A percentile compares a stretch with the other conserved stretches of the same genome.
phyloP scores from a whole-genome alignment of 2,329 filamentous ascomycete species.

The Xylaria sp. region DNA sequence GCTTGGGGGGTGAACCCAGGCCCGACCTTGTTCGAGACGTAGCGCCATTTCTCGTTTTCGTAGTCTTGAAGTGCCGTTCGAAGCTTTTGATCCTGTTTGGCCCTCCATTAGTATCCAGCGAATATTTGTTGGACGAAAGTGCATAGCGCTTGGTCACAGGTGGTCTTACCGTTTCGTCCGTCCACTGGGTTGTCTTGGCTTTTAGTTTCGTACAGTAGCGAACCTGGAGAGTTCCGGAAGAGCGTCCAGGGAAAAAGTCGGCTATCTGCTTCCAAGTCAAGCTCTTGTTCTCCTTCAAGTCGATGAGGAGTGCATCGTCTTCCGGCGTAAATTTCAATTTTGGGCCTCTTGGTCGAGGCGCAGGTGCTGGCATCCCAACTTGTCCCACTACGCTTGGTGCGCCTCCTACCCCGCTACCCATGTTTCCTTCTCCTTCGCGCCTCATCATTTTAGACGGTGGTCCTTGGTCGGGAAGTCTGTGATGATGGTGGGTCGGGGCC shows the following conservation, averaged over 20 bases:
- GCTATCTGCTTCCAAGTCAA: constrained; percentile 98
- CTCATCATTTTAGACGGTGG: constrained; percentile 75
- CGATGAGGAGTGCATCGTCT: constrained; percentile 86
- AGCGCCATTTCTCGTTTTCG: constrained; percentile 92
- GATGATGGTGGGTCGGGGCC: constrained; percentile 78
- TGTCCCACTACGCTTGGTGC: constrained; percentile 88
- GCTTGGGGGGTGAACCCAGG: constrained; percentile 87
- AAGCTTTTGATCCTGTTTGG: constrained; percentile 76
- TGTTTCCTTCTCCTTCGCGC: constrained; percentile 62
- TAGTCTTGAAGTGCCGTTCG: constrained; percentile 82
- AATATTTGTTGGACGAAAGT: neutral
- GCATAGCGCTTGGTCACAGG: neutral
- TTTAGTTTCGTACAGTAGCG: constrained; percentile 96
- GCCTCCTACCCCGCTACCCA: constrained; percentile 59
- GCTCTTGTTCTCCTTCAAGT: constrained; percentile 93
- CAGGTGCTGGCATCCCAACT: constrained; percentile 86
- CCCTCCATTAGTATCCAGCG: constrained; percentile 30
- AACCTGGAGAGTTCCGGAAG: constrained; percentile 90
- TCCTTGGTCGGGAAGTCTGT: constrained; percentile 78
- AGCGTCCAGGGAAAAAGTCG: constrained; percentile 92
- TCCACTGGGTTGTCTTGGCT: constrained; percentile 93
- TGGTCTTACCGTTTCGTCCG: constrained; percentile 84
- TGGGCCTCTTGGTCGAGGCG: constrained; percentile 81
- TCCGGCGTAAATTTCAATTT: constrained; percentile 95
- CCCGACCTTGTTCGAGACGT: constrained; percentile 89